Base-by-base conservation (phyloP, 495 filamentous ascomycete genomes). In the Podospora pseudoanserina region DNA sequence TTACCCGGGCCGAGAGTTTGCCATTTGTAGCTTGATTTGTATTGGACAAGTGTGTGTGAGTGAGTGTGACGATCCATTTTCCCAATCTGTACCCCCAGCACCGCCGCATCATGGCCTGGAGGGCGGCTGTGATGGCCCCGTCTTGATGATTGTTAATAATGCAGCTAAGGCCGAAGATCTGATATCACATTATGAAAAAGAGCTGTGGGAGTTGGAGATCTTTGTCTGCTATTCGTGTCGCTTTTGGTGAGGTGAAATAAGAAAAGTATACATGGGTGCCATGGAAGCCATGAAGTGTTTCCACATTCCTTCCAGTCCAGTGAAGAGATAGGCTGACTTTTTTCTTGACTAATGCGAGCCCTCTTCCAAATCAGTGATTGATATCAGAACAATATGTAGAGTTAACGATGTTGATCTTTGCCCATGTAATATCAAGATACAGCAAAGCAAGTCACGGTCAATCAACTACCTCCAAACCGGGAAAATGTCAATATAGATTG, bases 401-500 rank as follows among this genome's bases (percentile, higher is more conserved):
- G 13, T 3, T 3, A 49, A 11, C 13, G 13, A 49, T 49, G 39
- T 49, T 49, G 39, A 49, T 49, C 39, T 3, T 49, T 49, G 9
- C 39, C 15, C 13, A 13, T 13, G 13, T 3, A 13, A 16, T 49
- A 49, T 49, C 39, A 2, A 5, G 39, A 49, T 49, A 49, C 9
- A 49, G 15, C 39, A 11, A 49, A 11, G 39, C 9, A 49, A 3
- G 39, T 49, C 39, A 49, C 0, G 39, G 55, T 58, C 23, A 19
- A 58, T 58, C 55, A 58, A 58, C n/a, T 20, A 20, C 23, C 55
- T 23, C 55, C 23, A 58, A 26, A 58, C 55, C 55, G 55, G 55
- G 55, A 58, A 58, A 58, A 58, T 58, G 55, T 58, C 55, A 58
- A n/a, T 26, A 26, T 58, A 58, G 4, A 58, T 58, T 58, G 55